These are phyloP conservation scores for Salix exigua DNA, from an alignment of 345 rosid species.

Conservation along the genomic window DNA sequence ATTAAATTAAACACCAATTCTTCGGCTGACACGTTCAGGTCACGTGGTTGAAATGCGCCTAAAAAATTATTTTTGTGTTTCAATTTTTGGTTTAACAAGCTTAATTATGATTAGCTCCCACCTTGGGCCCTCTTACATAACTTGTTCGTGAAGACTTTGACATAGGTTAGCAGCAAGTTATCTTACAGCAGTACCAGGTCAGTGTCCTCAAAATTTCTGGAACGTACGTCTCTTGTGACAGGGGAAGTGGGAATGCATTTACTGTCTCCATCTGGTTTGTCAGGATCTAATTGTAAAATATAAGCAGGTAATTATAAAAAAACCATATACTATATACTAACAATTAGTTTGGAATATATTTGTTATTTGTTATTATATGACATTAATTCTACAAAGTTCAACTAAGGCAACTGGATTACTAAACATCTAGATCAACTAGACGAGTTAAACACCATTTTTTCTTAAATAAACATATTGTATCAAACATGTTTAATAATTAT, in stretches of 20 bases:
- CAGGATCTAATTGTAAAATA: too few species aligned
- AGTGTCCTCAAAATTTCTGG: neutral
- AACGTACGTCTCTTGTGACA: neutral
- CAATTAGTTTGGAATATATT: too few species aligned
- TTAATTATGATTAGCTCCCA: neutral
- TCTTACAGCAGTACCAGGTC: neutral
- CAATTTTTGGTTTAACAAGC: neutral
- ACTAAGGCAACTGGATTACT: too few species aligned
- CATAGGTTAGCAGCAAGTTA: neutral
- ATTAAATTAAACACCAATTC: neutral
- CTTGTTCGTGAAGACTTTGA: neutral
- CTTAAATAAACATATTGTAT: too few species aligned
- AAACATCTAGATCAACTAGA: too few species aligned
- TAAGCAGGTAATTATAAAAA: too few species aligned
- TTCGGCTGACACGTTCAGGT: constrained; percentile 14
- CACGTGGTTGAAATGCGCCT: constrained; percentile 20
- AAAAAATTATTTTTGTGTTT: neutral
- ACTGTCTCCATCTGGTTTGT: neutral
- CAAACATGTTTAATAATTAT: too few species aligned
- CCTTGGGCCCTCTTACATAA: neutral
- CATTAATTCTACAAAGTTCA: too few species aligned
- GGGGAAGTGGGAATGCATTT: neutral
- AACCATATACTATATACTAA: too few species aligned
- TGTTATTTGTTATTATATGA: too few species aligned
- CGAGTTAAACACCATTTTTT: too few species aligned